Base-by-base conservation (phyloP, 306 rosid species). In the Pyrus bretschneideri region DNA sequence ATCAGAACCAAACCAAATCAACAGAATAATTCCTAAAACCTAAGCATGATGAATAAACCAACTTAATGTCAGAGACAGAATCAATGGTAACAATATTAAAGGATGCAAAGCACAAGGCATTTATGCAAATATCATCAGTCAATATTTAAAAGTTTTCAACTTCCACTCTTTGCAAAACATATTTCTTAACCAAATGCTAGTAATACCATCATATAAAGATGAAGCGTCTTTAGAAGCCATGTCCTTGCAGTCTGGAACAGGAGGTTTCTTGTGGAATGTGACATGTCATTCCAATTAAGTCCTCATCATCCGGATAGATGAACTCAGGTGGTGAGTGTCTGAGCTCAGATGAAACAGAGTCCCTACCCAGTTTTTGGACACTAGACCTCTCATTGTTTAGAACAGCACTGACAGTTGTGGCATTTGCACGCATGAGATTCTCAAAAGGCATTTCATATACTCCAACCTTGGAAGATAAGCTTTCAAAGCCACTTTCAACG, bases 271-370 rank as follows among this genome's bases (percentile, higher is more conserved):
- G 71, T 76, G 66, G 57, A 59, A 74, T 72, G 27, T 25, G 27
- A 25, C 27, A 25, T 25, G 87, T 76, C 85, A 87, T 60, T 71
- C 80, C 85, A 81, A 86, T 78, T 86, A 84, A 69, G 60, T 73
- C 73, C n/a, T 51, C 65, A 71, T 70, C 82, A 80, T 81, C 82
- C 69, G 61, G 70, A 44, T 61, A 68, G 62, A 74, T 69, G 78
- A 72, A 68, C 69, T 38, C 70, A 23, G 85, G 60, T 13, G 40
- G 79, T 38, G 79, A 78, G 73, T 70, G 80, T 58, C 74, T 44
- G 78, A 72, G 70, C 71, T 77, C 85, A 76, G 66, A 33, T 71
- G 75, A 70, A 78, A 64, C 72, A 54, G 80, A 77, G 13, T 84
- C 78, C 65, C 71, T 81, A 52, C 60, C 75, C 69, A 62, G 80